Evolutionary conservation across 2,329 filamentous ascomycete genomes (phyloP), one percentile per base, ranked within the genome.

Genomic region (Diaporthe amygdali): DNA sequence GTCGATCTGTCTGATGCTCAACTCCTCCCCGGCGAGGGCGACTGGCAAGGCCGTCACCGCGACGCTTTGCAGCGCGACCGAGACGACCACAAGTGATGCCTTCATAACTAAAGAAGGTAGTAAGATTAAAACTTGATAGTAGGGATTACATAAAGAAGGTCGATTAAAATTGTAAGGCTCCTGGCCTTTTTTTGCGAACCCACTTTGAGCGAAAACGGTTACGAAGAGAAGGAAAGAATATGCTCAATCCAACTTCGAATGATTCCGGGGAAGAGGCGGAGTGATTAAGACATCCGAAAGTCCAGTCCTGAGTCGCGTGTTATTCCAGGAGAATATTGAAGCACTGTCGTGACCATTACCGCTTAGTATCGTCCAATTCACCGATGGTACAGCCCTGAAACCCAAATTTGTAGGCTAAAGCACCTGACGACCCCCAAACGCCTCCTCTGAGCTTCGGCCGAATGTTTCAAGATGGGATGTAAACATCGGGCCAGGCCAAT

Each of bases 391-490:
- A 63, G 59, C 27, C 27, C 47, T 63, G 59, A 63, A 63, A 63
- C 59, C 41, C 59, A 63, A 47, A 63, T 27, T 17, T 63, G 27
- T 17, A 64, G 44, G 59, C 59, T 63, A 47, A 47, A 63, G 59
- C 59, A 27, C 59, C 6, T 22, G 5, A 34, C 17, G 27, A 1
- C 17, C 56, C 41, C 54, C 54, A 27, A 10, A 25, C 54, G 32
- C 32, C 25, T 47, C 41, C 41, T 63, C 59, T 64, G 37, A 37
- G 59, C 59, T 64, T 64, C 59, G 59, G 59, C 59, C 59, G 44
- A 64, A 25, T 64, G 59, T 64, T 64, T 64, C 59, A 64, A 63
- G 59, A 64, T 37, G 27, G 44, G 59, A 64, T 37, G 59, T 64
- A 49, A 49, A 64, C 30, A 64, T 64, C n/a, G 22, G 59, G 59